phyloP scores from a whole-genome alignment of 164 flowering plant genomes.

The Chimonanthus salicifolius region DNA sequence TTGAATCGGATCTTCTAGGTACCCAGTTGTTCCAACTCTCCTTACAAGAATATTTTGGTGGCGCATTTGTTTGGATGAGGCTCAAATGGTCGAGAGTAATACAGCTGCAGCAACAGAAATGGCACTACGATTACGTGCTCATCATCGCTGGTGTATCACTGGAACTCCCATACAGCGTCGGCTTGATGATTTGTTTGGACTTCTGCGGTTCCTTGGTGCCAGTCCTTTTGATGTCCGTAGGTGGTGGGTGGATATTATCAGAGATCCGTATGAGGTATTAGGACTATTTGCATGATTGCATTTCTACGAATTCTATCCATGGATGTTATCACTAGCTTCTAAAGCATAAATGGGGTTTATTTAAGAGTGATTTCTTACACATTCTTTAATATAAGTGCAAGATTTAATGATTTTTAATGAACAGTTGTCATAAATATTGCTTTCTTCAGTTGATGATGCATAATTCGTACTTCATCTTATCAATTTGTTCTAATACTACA shows the following conservation, averaged over 20 bases:
- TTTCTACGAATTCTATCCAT: too few relatives aligned
- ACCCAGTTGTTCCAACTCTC: constrained; percentile 82
- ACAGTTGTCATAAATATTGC: too few relatives aligned
- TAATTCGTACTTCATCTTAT: too few relatives aligned
- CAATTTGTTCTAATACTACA: too few relatives aligned
- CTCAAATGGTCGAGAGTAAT: constrained; percentile 98
- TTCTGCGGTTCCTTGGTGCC: constrained; percentile 67
- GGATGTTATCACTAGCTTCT: neutral
- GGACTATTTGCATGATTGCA: neutral
- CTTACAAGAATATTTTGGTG: constrained; percentile 90
- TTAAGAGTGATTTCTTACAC: neutral
- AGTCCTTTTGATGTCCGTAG: constrained; percentile 66
- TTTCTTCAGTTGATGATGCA: too few relatives aligned
- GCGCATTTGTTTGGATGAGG: constrained; percentile 97
- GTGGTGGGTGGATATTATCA: constrained; percentile 89
- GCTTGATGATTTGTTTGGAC: constrained; percentile 89
- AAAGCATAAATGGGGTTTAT: neutral
- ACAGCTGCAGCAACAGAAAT: constrained; percentile 86
- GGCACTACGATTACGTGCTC: constrained; percentile 77
- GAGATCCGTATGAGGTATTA: constrained; percentile 87
- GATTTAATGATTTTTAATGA: too few relatives aligned
- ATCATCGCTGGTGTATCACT: constrained; percentile 87
- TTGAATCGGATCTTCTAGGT: constrained; percentile 35
- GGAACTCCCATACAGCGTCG: constrained; percentile 95
- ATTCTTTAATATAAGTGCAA: too few relatives aligned